A percentile compares a stretch with the other conserved stretches of the same genome.
phyloP scores from a whole-genome alignment of 2,329 filamentous ascomycete genomes.

The Apiospora koreana region DNA sequence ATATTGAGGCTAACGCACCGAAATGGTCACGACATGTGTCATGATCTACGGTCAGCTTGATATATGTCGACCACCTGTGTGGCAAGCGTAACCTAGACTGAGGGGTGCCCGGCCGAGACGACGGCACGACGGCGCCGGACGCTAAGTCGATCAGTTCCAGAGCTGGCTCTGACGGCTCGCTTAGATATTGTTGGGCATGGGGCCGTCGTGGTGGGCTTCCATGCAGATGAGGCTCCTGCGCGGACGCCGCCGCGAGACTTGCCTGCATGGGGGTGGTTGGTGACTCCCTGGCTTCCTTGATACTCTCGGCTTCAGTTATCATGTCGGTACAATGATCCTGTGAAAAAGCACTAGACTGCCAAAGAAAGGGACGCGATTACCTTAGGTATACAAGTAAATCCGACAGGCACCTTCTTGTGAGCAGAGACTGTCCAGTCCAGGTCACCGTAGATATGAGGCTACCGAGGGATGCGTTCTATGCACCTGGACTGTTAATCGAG shows the following conservation, averaged over 20 bases:
- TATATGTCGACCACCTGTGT: constrained; percentile 48
- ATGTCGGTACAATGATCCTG: not conserved
- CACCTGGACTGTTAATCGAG: too few species aligned
- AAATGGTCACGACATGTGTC: constrained; percentile 55
- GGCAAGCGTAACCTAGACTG: constrained; percentile 4
- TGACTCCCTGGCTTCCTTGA: not conserved
- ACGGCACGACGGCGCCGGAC: constrained; percentile 25
- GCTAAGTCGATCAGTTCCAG: constrained; percentile 24
- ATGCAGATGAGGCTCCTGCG: constrained; percentile 6
- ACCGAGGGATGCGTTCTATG: too few species aligned
- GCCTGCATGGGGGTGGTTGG: not conserved
- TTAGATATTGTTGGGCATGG: constrained; percentile 14
- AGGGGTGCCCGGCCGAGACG: constrained; percentile 15
- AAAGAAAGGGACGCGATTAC: too few species aligned
- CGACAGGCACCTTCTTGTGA: not conserved
- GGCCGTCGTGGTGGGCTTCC: constrained; percentile 11
- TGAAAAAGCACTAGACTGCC: not conserved
- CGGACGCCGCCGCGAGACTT: not conserved
- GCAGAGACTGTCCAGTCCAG: not conserved
- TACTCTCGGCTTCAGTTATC: not conserved
- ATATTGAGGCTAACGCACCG: constrained; percentile 39
- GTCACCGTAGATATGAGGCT: not conserved
- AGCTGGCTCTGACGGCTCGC: constrained; percentile 18
- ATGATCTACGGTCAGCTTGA: constrained; percentile 51
- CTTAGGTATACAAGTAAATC: not conserved